Base-by-base conservation (phyloP, 2,329 filamentous ascomycete genomes). In the Pezicula carpinea region DNA sequence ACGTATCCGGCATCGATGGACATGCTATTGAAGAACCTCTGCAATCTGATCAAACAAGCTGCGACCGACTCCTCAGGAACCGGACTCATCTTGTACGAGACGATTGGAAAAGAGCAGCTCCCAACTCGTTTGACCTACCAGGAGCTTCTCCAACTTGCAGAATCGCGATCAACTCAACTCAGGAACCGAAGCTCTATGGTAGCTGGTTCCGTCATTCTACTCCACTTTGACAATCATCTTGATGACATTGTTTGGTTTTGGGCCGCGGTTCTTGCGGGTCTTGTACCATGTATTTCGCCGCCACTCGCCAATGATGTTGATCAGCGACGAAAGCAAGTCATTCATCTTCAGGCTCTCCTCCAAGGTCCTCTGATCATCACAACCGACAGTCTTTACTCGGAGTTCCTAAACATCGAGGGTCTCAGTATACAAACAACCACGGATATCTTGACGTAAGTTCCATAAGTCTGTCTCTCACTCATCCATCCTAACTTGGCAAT, bases 211-310 rank as follows among this genome's bases (percentile, higher is more conserved):
- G 40, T 60, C 33, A 36, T 62, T 15, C 29, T 63, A 2, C 41
- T 64, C 1, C 64, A 70, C 48, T 65, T 70, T 29, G 55, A 67
- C 17, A 54, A 57, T n/a, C 65, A 70, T 31, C 41, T 56, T 39
- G 64, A 71, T 19, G 62, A 57, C 21, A 63, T 71, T 5, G 42
- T 63, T 11, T 72, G 67, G 69, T 67, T 71, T 46, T 73, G 69
- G 69, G 55, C 66, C 2, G 59, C 62, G 2, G 50, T 67, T 2
- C 50, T 60, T n/a, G 67, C 67, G 1, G 65, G 67, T 6, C 57
- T 58, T 19, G 44, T 69, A 7, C 69, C 69, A 5, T 64, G 60
- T 14, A 62, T 70, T n/a, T 69, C 64, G 1, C 59, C 64, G 3
- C 54, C 64, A 3, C 54, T 70, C 7, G 52, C 56, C 19, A 60